A percentile compares a stretch with the other conserved stretches of the same genome.
These are phyloP conservation scores for Starmera stellimalicola DNA, from an alignment of 1,139 yeast species.

Conservation along the genomic window DNA sequence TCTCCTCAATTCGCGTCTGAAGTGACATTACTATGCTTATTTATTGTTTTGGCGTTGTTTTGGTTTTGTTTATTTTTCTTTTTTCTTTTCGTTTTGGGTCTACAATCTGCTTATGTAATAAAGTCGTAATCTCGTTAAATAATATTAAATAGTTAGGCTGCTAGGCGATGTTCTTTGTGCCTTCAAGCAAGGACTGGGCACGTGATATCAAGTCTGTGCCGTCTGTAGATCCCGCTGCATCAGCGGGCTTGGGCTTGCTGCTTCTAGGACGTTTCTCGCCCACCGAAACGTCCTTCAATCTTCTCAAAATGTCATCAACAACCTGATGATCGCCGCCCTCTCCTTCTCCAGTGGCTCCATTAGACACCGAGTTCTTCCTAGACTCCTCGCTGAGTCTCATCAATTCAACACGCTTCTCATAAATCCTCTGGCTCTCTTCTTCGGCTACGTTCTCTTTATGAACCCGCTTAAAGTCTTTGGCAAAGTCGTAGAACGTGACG, in stretches of 20 bases:
- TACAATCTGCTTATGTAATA: too few relatives aligned
- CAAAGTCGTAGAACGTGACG: conserved; percentile 62
- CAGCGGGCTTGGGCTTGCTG: conserved; percentile 4
- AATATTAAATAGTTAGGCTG: too few relatives aligned
- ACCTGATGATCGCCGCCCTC: too few relatives aligned
- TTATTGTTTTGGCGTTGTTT: too few relatives aligned
- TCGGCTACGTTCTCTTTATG: conserved; percentile 65
- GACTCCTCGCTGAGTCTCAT: conserved; percentile 16
- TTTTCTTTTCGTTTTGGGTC: too few relatives aligned
- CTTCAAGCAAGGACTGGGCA: conserved; percentile 18
- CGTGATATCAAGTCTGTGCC: conserved; percentile 12
- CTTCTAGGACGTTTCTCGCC: conserved; percentile 15
- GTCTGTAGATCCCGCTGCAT: conserved; percentile 13
- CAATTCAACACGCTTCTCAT: conserved; percentile 58
- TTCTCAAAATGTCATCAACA: conserved; percentile 70
- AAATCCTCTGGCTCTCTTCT: conserved; percentile 73
- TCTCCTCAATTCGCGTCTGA: conserved; percentile 16
- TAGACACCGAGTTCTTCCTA: conserved; percentile 15
- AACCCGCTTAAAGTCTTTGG: conserved; percentile 66
- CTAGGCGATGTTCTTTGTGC: conserved; percentile 19
- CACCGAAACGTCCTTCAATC: conserved; percentile 64
- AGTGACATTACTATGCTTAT: conserved; percentile 13
- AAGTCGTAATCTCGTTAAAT: too few relatives aligned
- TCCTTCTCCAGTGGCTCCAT: conserved; percentile 27
- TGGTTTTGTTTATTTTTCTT: too few relatives aligned